These are phyloP conservation scores for Penicillium flavigenum DNA, from an alignment of 495 filamentous ascomycete genomes.

Conservation along the genomic window DNA sequence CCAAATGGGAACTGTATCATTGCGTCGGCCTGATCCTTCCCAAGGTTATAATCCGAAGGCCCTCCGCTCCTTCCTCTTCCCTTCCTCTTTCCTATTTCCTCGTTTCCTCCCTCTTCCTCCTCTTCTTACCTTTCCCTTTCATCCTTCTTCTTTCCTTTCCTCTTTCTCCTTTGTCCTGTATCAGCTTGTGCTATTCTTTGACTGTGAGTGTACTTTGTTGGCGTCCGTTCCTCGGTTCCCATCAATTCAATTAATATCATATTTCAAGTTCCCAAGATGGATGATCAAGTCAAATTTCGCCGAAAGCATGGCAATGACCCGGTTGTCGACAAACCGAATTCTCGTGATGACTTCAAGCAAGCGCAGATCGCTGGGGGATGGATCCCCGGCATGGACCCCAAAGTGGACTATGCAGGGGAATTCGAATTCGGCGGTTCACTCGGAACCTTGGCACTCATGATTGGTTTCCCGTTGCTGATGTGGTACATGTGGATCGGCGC, in stretches of 20 bases:
- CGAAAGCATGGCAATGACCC: not conserved
- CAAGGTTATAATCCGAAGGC: not conserved
- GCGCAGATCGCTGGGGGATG: constrained; percentile 26
- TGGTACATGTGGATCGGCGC: constrained; percentile 97
- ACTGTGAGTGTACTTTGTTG: not conserved
- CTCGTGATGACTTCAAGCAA: constrained; percentile 6
- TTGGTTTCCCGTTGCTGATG: constrained; percentile 85
- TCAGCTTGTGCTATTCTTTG: not conserved
- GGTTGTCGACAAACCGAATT: not conserved
- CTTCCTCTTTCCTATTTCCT: too few species aligned
- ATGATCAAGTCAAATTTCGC: not conserved
- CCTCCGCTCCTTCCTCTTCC: too few species aligned
- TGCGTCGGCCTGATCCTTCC: not conserved
- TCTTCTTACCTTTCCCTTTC: not conserved
- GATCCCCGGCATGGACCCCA: constrained; percentile 27
- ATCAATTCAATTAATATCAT: not conserved
- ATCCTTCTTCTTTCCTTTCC: not conserved
- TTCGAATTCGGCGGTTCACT: constrained; percentile 83
- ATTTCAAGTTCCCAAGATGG: not conserved
- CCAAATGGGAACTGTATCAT: not conserved
- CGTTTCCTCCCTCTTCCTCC: too few species aligned
- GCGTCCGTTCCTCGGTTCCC: not conserved
- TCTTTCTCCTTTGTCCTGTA: not conserved
- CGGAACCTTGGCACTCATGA: constrained; percentile 73
- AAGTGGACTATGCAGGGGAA: constrained; percentile 30